Evolutionary conservation across 148 eudicot genomes (phyloP).

Genomic region (Vaccinium myrtillus): DNA sequence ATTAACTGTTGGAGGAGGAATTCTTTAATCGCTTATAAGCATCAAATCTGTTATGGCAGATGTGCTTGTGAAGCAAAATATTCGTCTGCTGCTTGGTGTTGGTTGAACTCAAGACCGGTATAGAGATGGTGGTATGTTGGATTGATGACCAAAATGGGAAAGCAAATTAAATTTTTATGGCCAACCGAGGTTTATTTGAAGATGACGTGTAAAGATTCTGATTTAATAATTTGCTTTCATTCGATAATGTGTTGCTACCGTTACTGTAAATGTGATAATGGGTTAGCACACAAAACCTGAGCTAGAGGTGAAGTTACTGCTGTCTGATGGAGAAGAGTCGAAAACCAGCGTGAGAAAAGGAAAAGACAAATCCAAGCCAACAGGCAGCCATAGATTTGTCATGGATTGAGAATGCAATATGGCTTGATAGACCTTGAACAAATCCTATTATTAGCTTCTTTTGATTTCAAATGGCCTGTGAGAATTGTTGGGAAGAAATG

Average conservation of each 20-base stretch:
- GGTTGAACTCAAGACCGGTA: neutral
- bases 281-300: neutral
- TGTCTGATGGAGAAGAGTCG: neutral
- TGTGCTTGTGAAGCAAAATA: neutral
- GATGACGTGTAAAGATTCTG: slow-evolving; percentile 2
- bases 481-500: neutral
- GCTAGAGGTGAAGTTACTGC: slow-evolving; percentile 4
- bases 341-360: neutral
- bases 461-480: neutral
- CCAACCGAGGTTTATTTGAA: neutral
- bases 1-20: neutral
- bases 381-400: neutral
- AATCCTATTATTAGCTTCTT: neutral
- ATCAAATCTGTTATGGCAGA: neutral
- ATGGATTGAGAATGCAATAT: neutral
- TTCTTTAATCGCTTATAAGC: neutral
- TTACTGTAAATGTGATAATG: neutral
- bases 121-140: neutral
- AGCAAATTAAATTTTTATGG: neutral
- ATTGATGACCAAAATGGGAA: neutral
- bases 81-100: slow-evolving; percentile 2
- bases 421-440: neutral
- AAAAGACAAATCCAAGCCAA: no score
- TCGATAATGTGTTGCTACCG: neutral
- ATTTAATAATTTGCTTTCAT: neutral